Conservation (phyloP, 805 yeast species). For the Candida ulmi region DNA sequence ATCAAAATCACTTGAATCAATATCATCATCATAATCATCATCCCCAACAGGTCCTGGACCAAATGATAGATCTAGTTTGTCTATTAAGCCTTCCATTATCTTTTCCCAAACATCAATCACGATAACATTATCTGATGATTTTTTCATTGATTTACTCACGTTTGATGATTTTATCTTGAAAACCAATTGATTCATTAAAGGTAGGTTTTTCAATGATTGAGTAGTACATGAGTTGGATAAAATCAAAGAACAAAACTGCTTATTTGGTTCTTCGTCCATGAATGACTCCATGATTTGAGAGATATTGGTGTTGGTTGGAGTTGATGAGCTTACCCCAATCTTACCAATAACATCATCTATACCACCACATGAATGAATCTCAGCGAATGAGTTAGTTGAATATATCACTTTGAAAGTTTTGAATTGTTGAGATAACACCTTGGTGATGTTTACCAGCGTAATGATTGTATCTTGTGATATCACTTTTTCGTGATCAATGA, state of each 20-base stretch:
- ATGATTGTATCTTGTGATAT: conserved; percentile 3
- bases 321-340: neutral
- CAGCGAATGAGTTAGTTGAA: conserved; percentile 4
- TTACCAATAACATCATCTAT: neutral
- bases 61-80: conserved; percentile 11
- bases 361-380: conserved; percentile 6
- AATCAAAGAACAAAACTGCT: conserved; percentile 10
- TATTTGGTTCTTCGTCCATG: neutral
- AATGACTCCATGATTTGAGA: neutral
- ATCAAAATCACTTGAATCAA: neutral
- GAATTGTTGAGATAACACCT: conserved; percentile 14
- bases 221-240: conserved; percentile 9
- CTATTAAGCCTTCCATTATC: conserved; percentile 20
- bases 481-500: conserved; percentile 14
- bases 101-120: conserved; percentile 17
- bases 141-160: neutral
- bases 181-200: conserved; percentile 12
- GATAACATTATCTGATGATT: conserved; percentile 1
- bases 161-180: conserved; percentile 6
- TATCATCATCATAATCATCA: neutral
- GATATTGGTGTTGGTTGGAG: neutral
- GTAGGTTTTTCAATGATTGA: conserved; percentile 3
- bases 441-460: conserved; percentile 17
- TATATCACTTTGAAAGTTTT: conserved; percentile 10
- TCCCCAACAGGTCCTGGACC: neutral